Conservation (phyloP, 2,329 filamentous ascomycete species). For the Aspergillus brunneoviolaceus region DNA sequence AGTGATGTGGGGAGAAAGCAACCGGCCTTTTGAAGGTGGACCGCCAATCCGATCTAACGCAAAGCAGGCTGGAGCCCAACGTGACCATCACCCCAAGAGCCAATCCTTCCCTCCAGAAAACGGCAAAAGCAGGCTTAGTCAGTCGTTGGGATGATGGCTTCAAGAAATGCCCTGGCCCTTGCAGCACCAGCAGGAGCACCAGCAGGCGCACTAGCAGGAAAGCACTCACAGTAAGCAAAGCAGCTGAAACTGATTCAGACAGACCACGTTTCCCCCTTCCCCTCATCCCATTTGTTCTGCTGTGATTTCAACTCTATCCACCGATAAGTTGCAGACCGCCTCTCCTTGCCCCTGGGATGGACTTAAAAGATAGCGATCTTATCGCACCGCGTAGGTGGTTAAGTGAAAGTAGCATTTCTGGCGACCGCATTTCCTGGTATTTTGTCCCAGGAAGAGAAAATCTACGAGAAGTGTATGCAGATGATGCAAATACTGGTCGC, state of each 20-base stretch:
- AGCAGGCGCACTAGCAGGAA: conserved; percentile 1
- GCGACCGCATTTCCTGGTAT: neutral
- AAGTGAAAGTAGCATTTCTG: neutral
- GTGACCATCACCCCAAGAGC: conserved; percentile 29
- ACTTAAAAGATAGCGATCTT: neutral
- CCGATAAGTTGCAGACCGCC: neutral
- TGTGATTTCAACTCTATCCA: neutral
- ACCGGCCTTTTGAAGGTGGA: conserved; percentile 45
- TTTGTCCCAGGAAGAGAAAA: neutral
- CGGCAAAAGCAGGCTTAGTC: conserved; percentile 4
- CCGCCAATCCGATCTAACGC: conserved; percentile 37
- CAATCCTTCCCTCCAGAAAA: conserved; percentile 20
- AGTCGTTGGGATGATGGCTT: conserved; percentile 3
- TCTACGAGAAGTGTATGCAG: neutral
- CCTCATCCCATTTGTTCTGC: neutral
- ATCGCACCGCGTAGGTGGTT: neutral
- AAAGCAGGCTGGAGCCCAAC: conserved; percentile 38
- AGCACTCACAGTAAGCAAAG: neutral
- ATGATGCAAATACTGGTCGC: neutral
- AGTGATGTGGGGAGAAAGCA: conserved; percentile 33
- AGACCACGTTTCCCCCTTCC: neutral
- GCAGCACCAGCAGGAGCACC: conserved; percentile 2
- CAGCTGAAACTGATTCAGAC: neutral
- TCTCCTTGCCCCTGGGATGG: neutral
- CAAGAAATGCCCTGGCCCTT: conserved; percentile 13